Evolutionary conservation across 768 basidiomycete species (phyloP).

Genomic region (Megacollybia marginata): DNA sequence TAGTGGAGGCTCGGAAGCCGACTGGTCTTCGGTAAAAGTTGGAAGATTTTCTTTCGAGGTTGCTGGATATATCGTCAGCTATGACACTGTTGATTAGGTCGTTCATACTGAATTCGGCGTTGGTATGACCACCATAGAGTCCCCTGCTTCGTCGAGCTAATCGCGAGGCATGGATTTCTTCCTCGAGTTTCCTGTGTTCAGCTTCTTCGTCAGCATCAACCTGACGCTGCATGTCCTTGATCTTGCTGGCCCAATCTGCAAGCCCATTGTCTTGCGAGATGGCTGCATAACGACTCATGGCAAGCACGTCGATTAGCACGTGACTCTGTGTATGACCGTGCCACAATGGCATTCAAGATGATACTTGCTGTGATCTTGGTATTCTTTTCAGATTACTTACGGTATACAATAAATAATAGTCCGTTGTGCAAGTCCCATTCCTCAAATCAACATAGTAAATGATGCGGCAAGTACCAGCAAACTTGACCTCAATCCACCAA

Average conservation of each 20-base stretch:
- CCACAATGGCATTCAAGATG: too few species aligned
- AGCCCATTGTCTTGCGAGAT: neutral
- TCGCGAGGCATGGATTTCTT: constrained; percentile 53
- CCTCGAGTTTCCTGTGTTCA: constrained; percentile 62
- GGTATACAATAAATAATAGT: too few species aligned
- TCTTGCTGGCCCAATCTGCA: constrained; percentile 78
- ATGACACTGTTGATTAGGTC: constrained; percentile 2
- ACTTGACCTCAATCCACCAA: too few species aligned
- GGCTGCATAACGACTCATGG: neutral
- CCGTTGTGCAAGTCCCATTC: too few species aligned
- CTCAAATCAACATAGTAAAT: too few species aligned
- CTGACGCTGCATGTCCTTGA: constrained; percentile 73
- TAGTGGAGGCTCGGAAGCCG: constrained; percentile 13
- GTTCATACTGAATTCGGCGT: constrained; percentile 10
- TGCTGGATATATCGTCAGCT: constrained; percentile 3
- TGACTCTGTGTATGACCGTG: too few species aligned
- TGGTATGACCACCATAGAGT: constrained; percentile 26
- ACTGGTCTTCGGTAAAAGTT: constrained; percentile 16
- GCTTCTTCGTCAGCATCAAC: constrained; percentile 77
- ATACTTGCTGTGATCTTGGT: too few species aligned
- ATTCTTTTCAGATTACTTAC: too few species aligned
- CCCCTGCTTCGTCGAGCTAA: constrained; percentile 42
- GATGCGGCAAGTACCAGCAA: too few species aligned
- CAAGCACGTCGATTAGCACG: too few species aligned
- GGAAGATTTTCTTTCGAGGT: constrained; percentile 16